Evolutionary conservation across 441 rosid species (phyloP), one percentile per base, ranked within the genome.

Genomic region (Erodium texanum): DNA sequence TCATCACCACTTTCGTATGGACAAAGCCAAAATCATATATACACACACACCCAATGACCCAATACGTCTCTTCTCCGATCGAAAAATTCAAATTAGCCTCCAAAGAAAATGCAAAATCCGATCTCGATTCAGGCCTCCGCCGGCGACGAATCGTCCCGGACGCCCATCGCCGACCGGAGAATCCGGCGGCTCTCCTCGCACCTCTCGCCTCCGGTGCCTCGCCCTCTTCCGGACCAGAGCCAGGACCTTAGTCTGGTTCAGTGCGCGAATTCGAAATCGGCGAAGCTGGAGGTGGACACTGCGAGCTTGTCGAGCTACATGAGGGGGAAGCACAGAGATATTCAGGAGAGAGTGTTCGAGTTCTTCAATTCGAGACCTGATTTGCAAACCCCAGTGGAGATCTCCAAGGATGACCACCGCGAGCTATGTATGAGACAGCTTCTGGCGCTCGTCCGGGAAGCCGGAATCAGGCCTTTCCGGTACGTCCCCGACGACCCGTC

Each of bases 391-490:
- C 98, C 98, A 23, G 66, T 92, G 58, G 98, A 88, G 89, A 89
- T 94, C 73, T 77, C 85, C 0, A 87, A 68, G 69, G 86, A 87
- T 29, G 96, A 88, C 14, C 85, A 94, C 36, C 80, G 98, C 29
- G 91, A 94, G 76, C 81, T 94, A 41, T 94, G 98, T 56, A 85
- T 88, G 96, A 83, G 83, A 71, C 99, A 92, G 79, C 79, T 94
- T 27, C 7, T 59, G 23, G 97, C 79, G 36, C 72, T 94, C 64
- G 97, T 94, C 3, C 72, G 81, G 66, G 98, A 89, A 68, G 90
- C 91, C 64, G 89, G 93, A 43, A 70, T 92, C 16, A 84, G 71
- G 80, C 98, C 98, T 18, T 81, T 88, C 61, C 70, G 71, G 70
- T 85, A 78, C 38, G 83, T 87, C 0, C 75, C 58, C 18, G 99